Evolutionary conservation across 345 rosid species (phyloP).

Genomic region (Melastoma malabathricum): DNA sequence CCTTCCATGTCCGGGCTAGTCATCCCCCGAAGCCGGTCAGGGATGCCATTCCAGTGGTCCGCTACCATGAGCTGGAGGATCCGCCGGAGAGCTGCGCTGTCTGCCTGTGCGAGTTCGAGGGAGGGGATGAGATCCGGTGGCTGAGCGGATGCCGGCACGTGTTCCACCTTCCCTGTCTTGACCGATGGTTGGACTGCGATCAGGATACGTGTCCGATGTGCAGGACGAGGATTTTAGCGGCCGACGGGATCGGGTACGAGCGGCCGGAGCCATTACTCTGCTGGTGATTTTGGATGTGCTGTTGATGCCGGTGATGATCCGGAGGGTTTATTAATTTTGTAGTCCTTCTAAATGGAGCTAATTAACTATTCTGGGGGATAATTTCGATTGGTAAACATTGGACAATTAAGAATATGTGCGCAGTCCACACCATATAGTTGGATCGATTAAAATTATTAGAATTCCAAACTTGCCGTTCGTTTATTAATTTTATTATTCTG

Average conservation of each 20-base stretch:
- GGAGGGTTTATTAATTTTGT: too few relatives aligned
- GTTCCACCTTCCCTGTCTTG: slow-evolving; percentile 68
- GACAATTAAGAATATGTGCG: too few relatives aligned
- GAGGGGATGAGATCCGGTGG: slow-evolving; percentile 69
- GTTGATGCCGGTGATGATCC: too few relatives aligned
- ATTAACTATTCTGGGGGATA: too few relatives aligned
- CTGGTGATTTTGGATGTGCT: too few relatives aligned
- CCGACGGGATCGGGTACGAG: slow-evolving; percentile 13
- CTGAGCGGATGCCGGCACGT: slow-evolving; percentile 65
- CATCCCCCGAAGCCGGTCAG: slow-evolving; percentile 18
- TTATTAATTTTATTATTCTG: too few relatives aligned
- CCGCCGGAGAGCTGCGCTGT: slow-evolving; percentile 69
- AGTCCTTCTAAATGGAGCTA: too few relatives aligned
- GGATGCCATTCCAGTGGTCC: slow-evolving; percentile 47
- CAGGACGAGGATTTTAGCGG: slow-evolving; percentile 62
- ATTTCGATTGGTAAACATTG: too few relatives aligned
- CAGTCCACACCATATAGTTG: too few relatives aligned
- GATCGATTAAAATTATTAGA: too few relatives aligned
- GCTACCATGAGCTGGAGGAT: slow-evolving; percentile 40
- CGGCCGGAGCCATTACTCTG: too few relatives aligned
- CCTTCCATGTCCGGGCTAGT: slow-evolving; percentile 11
- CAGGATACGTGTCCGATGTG: slow-evolving; percentile 85
- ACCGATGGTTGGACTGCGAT: slow-evolving; percentile 95
- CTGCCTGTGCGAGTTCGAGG: slow-evolving; percentile 66
- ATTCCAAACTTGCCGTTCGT: too few relatives aligned